Evolutionary conservation across 306 rosid species (phyloP), one percentile per base, ranked within the genome.

Genomic region (Cajanus cajan): DNA sequence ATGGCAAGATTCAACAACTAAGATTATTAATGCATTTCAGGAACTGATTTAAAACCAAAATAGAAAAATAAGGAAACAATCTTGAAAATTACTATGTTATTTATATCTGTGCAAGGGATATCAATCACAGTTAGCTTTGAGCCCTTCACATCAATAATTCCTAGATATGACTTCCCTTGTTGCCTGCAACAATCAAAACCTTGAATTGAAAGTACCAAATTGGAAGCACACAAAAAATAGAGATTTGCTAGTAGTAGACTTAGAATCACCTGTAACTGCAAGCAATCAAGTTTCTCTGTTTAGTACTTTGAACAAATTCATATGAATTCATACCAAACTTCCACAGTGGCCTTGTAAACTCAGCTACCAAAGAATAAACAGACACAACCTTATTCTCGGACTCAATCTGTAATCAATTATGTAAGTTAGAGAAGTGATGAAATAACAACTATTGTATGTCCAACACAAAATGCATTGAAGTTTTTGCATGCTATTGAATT

Each of bases 321-420:
- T 91, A 93, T 73, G 99, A 95, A 77, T 91, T 91, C 48, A 55
- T 70, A 18, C 98, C 99, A 65, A 89, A 95, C 76, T 83, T 48
- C 99, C 97, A 95, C 28, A 89, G 77, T 4, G 98, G 98, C 82
- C 87, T 86, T 18, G 98, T 78, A 86, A 95, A 95, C 76, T 95
- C 97, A 8, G 98, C 97, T 59, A 87, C 90, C 85, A 95, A 80
- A 70, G 93, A 83, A 85, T 85, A 87, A 78, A 95, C 78, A 44
- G 93, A 81, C 59, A 87, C 34, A 2, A 88, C 98, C 89, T 91
- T 87, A 77, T 90, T 91, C 80, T 74, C 83, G 24, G 88, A 89
- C 82, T 92, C 98, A 85, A 85, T 86, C 98, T 94, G 92, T 80
- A 74, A 50, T 45, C 80, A 77, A 44, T 78, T 21, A 59, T 73